These are phyloP conservation scores for Tolypocladium cylindrosporum DNA, from an alignment of 2,329 filamentous ascomycete genomes.

Conservation along the genomic window DNA sequence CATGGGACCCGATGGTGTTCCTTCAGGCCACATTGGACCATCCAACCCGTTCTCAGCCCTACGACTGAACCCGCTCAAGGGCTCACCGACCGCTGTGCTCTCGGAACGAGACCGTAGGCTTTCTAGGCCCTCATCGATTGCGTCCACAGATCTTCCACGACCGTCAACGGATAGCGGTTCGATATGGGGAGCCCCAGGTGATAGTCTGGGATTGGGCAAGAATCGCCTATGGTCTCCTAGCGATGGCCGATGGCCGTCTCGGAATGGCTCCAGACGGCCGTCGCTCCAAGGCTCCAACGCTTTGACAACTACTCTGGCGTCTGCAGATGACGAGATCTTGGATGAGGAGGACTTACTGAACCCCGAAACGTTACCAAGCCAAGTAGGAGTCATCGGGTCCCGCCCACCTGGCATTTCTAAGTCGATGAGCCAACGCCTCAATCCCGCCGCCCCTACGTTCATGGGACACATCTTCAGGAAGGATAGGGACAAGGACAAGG, in stretches of 20 bases:
- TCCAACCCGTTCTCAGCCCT: constrained; percentile 29
- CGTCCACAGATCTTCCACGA: constrained; percentile 60
- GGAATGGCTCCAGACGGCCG: constrained; percentile 68
- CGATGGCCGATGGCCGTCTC: constrained; percentile 41
- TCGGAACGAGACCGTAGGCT: constrained; percentile 47
- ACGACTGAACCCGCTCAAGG: constrained; percentile 37
- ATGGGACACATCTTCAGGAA: constrained; percentile 57
- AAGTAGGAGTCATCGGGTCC: constrained; percentile 70
- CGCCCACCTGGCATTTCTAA: constrained; percentile 42
- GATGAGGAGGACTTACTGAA: constrained; percentile 45
- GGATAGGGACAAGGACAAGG: constrained; percentile 23
- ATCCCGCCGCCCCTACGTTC: constrained; percentile 84
- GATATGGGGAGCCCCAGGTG: constrained; percentile 55
- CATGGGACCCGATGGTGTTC: constrained; percentile 28
- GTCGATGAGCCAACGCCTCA: constrained; percentile 54
- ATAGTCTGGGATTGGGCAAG: constrained; percentile 35
- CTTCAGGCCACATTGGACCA: constrained; percentile 16
- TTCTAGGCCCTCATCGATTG: constrained; percentile 59
- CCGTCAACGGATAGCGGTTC: constrained; percentile 72
- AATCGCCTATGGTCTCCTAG: constrained; percentile 57
- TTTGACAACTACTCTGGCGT: constrained; percentile 50
- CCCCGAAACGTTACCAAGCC: constrained; percentile 41
- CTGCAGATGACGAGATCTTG: constrained; percentile 55
- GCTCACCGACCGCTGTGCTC: constrained; percentile 36
- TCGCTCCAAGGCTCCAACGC: constrained; percentile 67